These are phyloP conservation scores for Leccinum variicolor DNA, from an alignment of 768 basidiomycete genomes.

Conservation along the genomic window DNA sequence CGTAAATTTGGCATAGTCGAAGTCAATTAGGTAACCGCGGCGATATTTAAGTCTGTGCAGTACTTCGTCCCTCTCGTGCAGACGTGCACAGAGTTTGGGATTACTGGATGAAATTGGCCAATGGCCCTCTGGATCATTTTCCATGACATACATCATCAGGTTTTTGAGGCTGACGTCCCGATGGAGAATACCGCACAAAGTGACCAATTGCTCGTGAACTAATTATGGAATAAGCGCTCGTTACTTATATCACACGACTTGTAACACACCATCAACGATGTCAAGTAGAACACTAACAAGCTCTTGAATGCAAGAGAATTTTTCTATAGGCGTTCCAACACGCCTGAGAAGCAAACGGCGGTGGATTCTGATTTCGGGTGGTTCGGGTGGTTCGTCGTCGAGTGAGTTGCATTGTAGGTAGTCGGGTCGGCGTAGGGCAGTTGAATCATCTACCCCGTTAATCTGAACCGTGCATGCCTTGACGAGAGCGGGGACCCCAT, in stretches of 20 bases:
- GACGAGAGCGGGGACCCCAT: not conserved
- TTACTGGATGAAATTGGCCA: not conserved
- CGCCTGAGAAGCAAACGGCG: not conserved
- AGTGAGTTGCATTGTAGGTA: not conserved
- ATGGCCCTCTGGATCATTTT: not conserved
- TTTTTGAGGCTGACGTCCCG: not conserved
- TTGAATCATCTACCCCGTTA: not conserved
- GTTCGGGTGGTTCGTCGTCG: not conserved
- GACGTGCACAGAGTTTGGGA: too few relatives aligned
- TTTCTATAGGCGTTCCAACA: not conserved
- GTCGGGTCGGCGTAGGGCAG: not conserved
- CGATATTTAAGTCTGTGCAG: not conserved
- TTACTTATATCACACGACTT: not conserved
- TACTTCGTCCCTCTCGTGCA: not conserved
- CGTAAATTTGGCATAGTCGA: not conserved
- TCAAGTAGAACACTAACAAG: not conserved
- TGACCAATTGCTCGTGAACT: not conserved
- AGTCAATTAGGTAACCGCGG: slow-evolving; percentile 3
- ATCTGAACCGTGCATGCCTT: not conserved
- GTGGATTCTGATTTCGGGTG: not conserved
- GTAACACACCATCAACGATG: not conserved
- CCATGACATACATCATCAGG: not conserved
- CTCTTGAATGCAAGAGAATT: not conserved
- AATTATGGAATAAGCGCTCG: not conserved
- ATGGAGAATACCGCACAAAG: not conserved